Conservation (phyloP, 495 filamentous ascomycete species). For the Penicillium mononematosum region DNA sequence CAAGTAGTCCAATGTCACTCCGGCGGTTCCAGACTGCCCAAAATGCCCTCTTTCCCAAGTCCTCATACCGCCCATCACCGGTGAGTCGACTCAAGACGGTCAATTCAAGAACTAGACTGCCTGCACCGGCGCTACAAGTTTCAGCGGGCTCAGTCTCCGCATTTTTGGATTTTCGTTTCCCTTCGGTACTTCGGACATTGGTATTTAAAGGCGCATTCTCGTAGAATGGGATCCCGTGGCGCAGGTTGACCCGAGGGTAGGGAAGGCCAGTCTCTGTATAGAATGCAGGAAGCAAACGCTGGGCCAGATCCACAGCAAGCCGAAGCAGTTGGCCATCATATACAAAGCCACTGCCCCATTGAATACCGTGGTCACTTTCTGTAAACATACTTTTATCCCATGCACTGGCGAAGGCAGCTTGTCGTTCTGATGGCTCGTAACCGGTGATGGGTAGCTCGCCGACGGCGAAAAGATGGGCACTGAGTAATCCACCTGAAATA, state of each 20-base stretch:
- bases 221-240: slow-evolving; percentile 89
- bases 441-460: slow-evolving; percentile 82
- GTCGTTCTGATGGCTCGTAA: slow-evolving; percentile 55
- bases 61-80: slow-evolving; percentile 81
- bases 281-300: slow-evolving; percentile 85
- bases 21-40: slow-evolving; percentile 90
- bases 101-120: slow-evolving; percentile 91
- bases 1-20: slow-evolving; percentile 83
- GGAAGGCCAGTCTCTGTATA: slow-evolving; percentile 86
- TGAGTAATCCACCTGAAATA: slow-evolving; percentile 68
- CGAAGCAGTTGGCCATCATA: slow-evolving; percentile 89
- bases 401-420: slow-evolving; percentile 37
- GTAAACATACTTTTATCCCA: slow-evolving; percentile 39
- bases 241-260: slow-evolving; percentile 91
- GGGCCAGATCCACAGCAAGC: slow-evolving; percentile 78
- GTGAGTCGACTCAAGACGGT: slow-evolving; percentile 85
- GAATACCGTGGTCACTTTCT: slow-evolving; percentile 51
- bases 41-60: slow-evolving; percentile 86
- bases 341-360: slow-evolving; percentile 72
- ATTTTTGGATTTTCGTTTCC: slow-evolving; percentile 19
- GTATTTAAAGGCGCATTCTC: slow-evolving; percentile 69
- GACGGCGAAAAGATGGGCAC: slow-evolving; percentile 88
- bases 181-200: slow-evolving; percentile 7
- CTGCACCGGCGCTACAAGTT: slow-evolving; percentile 93
- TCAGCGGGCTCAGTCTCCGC: slow-evolving; percentile 74